Base-by-base conservation (phyloP, 2,329 filamentous ascomycete genomes). In the Lasiodiplodia theobromae region DNA sequence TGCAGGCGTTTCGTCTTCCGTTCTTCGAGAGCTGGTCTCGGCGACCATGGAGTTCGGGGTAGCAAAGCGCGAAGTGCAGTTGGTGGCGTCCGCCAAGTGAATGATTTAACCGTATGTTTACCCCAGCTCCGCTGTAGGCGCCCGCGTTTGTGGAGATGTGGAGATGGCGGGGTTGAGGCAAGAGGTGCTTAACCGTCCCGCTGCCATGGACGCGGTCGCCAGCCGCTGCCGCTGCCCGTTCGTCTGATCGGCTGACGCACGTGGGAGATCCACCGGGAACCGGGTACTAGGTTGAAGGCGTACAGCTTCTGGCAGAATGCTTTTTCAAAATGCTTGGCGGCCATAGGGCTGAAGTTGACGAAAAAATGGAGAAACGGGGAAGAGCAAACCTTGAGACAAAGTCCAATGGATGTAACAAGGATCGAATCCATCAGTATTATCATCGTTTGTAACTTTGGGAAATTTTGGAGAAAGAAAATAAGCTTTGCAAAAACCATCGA, bases 81-180 rank as follows among this genome's bases (percentile, higher is more conserved):
- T 47, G 37, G 57, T 47, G 57, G 57, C 57, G 57, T 16, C 38
- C 16, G 57, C 57, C 57, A 60, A 60, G 57, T 38, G 16, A 44
- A 44, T n/a, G 31, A 12, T 31, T 25, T 60, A 60, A 21, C 37
- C 57, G 34, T 44, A 47, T 57, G 31, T 14, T 58, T 25, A 60
- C 38, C 38, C 57, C 37, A 60, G 57, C 38, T 18, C 51, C 51
- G 51, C 51, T 31, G 51, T 25, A 23, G 51, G 51, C 18, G 51
- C 57, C 57, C 23, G 23, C 57, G 21, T 18, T n/a, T 28, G 38
- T 49, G 57, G 57, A 40, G 56, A 40, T 60, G 38, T 60, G 57
- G 37, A n/a, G 57, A 60, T 34, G n/a, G 28, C 12, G 54, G 54
- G 54, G 31, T 18, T 38, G 16, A 47, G 7, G 53, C 25, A 21